These are phyloP conservation scores for Aspergillus nidulans DNA, from an alignment of 495 filamentous ascomycete species.

Conservation along the genomic window DNA sequence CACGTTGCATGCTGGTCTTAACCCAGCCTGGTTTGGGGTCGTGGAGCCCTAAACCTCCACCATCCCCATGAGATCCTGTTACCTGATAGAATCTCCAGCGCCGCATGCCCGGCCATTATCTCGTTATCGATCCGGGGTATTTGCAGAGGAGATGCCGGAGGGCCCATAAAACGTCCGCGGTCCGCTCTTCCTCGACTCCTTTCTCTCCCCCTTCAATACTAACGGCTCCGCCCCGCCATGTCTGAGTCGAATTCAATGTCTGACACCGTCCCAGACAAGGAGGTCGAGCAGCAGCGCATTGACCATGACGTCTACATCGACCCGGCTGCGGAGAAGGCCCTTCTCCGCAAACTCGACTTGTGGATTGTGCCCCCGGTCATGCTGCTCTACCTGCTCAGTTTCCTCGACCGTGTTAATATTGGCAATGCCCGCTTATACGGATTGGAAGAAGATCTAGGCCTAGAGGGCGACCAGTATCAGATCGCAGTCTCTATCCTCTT, in stretches of 20 bases:
- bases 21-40: neutral
- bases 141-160: neutral
- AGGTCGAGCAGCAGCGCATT: neutral
- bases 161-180: neutral
- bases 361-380: conserved; percentile 46
- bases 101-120: neutral
- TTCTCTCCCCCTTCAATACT: neutral
- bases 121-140: conserved; percentile 2
- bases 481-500: conserved; percentile 27
- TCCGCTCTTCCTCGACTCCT: neutral
- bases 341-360: conserved; percentile 34
- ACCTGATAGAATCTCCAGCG: neutral
- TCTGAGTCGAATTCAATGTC: neutral
- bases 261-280: conserved; percentile 1
- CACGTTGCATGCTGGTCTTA: neutral
- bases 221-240: neutral
- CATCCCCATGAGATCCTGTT: neutral
- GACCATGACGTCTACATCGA: conserved; percentile 12
- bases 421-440: conserved; percentile 18
- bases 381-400: conserved; percentile 43
- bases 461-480: conserved; percentile 16
- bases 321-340: conserved; percentile 11
- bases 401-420: conserved; percentile 45
- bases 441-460: conserved; percentile 8
- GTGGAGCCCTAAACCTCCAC: neutral